Conservation (phyloP, 495 filamentous ascomycete genomes). For the Neurospora terricola region DNA sequence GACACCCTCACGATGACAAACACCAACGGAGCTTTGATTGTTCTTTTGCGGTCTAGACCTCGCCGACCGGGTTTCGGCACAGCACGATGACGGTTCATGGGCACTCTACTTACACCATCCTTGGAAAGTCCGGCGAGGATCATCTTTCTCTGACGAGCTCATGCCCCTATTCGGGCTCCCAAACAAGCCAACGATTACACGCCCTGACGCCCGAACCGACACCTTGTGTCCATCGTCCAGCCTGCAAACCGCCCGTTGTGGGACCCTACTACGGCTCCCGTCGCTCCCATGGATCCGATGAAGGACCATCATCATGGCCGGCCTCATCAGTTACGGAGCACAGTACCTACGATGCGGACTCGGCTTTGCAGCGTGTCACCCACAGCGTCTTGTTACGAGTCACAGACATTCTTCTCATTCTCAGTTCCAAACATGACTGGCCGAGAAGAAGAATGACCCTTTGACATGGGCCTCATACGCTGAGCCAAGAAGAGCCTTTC, state of each 20-base stretch:
- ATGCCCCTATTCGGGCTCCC: background rate
- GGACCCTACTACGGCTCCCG: background rate
- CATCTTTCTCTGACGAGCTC: background rate
- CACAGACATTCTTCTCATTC: background rate
- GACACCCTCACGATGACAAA: background rate
- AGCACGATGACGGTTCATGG: background rate
- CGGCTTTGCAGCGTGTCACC: background rate
- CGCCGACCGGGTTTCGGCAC: background rate
- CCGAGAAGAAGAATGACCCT: background rate
- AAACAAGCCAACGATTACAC: background rate
- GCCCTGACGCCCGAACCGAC: background rate
- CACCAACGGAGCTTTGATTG: background rate
- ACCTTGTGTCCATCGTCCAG: background rate
- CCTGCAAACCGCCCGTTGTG: background rate
- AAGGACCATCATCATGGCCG: background rate
- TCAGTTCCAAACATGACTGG: background rate
- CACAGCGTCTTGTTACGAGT: background rate
- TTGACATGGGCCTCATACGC: background rate
- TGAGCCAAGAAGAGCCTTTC: background rate
- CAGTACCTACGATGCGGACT: background rate
- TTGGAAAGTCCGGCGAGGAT: background rate
- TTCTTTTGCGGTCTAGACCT: background rate
- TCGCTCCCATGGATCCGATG: background rate
- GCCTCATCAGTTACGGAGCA: background rate
- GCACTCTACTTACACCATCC: background rate